These are phyloP conservation scores for Daedaleopsis sinensis DNA, from an alignment of 768 basidiomycete species.

Conservation along the genomic window DNA sequence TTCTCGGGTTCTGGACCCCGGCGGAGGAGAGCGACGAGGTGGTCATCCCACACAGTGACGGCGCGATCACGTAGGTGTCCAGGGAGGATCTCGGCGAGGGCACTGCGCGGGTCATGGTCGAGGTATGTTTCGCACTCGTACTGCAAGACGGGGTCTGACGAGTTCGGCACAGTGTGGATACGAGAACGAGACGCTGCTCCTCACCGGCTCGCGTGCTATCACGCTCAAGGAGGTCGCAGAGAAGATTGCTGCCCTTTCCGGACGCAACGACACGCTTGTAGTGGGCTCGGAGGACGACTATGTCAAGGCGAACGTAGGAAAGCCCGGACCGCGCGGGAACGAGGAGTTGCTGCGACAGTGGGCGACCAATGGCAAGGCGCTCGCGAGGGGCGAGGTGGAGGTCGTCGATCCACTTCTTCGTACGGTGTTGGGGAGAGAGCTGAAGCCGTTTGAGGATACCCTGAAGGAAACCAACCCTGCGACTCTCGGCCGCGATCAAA, in stretches of 20 bases:
- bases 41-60: conserved; percentile 34
- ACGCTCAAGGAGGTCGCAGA: conserved; percentile 33
- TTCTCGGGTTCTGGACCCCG: conserved; percentile 33
- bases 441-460: conserved; percentile 30
- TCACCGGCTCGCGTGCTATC: conserved; percentile 29
- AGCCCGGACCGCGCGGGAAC: conserved; percentile 21
- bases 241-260: conserved; percentile 23
- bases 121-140: conserved; percentile 8
- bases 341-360: conserved; percentile 32
- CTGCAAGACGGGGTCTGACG: not conserved
- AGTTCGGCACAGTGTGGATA: conserved; percentile 19
- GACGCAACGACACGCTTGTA: conserved; percentile 22
- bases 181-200: conserved; percentile 32
- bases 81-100: conserved; percentile 41
- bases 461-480: conserved; percentile 27
- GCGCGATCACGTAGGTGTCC: conserved; percentile 38
- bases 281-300: conserved; percentile 32
- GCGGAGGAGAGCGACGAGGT: conserved; percentile 28
- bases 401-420: conserved; percentile 32
- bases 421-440: conserved; percentile 32
- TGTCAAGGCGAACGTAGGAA: conserved; percentile 21
- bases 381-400: conserved; percentile 33
- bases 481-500: conserved; percentile 4
- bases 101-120: conserved; percentile 36
- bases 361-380: conserved; percentile 34